Evolutionary conservation across 148 eudicot genomes (phyloP).

Genomic region (Cornus florida): DNA sequence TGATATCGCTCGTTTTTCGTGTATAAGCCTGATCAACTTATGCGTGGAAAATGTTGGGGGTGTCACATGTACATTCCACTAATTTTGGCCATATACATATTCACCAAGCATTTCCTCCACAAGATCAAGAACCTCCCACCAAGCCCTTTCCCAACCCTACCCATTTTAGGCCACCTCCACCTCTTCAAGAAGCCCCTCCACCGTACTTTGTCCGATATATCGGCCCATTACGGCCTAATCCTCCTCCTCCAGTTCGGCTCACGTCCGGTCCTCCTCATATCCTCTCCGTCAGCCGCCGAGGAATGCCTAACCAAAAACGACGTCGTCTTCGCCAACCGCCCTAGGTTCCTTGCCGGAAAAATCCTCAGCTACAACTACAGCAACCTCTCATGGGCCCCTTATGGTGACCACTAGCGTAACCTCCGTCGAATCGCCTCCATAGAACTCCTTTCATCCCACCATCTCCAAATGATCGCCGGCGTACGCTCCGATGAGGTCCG

Average conservation of each 20-base stretch:
- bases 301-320: constrained; percentile 30
- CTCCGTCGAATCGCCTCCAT: constrained; percentile 27
- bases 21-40: too few species aligned
- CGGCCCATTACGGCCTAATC: constrained; percentile 23
- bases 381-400: constrained; percentile 24
- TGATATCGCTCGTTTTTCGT: too few species aligned
- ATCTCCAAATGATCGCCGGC: constrained; percentile 19
- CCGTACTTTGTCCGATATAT: constrained; percentile 18
- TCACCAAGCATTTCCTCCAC: neutral
- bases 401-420: constrained; percentile 35
- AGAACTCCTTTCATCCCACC: constrained; percentile 32
- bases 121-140: constrained; percentile 28
- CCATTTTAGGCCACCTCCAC: constrained; percentile 42
- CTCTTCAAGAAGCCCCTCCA: constrained; percentile 33
- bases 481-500: constrained; percentile 29
- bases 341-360: constrained; percentile 23
- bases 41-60: too few species aligned
- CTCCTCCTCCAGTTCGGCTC: constrained; percentile 26
- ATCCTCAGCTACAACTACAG: constrained; percentile 16
- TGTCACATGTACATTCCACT: too few species aligned
- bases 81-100: neutral
- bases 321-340: constrained; percentile 32
- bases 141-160: constrained; percentile 24
- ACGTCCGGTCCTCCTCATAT: constrained; percentile 19
- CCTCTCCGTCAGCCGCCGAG: constrained; percentile 25